phyloP scores from a whole-genome alignment of 768 basidiomycete species.

The Russula emetica region DNA sequence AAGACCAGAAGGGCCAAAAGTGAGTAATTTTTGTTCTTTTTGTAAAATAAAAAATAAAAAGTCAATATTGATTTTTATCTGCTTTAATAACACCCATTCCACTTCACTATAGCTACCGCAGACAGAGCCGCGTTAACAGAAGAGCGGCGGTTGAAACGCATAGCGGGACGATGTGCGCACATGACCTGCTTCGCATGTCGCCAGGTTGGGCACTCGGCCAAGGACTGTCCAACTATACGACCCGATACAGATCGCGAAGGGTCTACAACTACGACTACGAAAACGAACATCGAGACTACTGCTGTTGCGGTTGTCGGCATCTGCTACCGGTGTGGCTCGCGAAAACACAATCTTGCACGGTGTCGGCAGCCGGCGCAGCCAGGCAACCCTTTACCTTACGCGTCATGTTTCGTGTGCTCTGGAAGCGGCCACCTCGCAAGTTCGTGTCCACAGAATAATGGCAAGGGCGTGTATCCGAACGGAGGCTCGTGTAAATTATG shows the following conservation, averaged over 20 bases:
- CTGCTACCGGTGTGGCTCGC: conserved; percentile 52
- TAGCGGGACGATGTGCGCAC: conserved; percentile 47
- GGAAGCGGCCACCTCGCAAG: conserved; percentile 82
- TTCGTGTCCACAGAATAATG: conserved; percentile 73
- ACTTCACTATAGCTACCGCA: conserved; percentile 24
- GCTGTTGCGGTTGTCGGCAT: conserved; percentile 72
- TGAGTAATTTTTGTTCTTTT: conserved; percentile 9
- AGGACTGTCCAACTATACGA: conserved; percentile 59
- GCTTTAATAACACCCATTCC: no score
- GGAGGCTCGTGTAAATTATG: conserved; percentile 91
- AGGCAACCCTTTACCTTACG: conserved; percentile 71
- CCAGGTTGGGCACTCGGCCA: conserved; percentile 75
- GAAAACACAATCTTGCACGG: conserved; percentile 68
- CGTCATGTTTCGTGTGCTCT: conserved; percentile 89
- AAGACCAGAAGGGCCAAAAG: conserved; percentile 32
- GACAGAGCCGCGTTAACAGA: conserved; percentile 44
- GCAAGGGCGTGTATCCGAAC: conserved; percentile 82
- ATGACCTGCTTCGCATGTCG: conserved; percentile 88
- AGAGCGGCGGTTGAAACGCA: conserved; percentile 59
- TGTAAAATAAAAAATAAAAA: background rate
- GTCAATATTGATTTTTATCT: no score
- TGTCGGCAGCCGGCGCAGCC: conserved; percentile 66
- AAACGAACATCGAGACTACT: conserved; percentile 38
- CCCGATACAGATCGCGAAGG: conserved; percentile 28
- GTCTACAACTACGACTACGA: conserved; percentile 29